Percentiles rank a stretch among this genome's conserved stretches.
These are phyloP conservation scores for Rosa rugosa DNA, from an alignment of 306 rosid genomes.

Conservation along the genomic window DNA sequence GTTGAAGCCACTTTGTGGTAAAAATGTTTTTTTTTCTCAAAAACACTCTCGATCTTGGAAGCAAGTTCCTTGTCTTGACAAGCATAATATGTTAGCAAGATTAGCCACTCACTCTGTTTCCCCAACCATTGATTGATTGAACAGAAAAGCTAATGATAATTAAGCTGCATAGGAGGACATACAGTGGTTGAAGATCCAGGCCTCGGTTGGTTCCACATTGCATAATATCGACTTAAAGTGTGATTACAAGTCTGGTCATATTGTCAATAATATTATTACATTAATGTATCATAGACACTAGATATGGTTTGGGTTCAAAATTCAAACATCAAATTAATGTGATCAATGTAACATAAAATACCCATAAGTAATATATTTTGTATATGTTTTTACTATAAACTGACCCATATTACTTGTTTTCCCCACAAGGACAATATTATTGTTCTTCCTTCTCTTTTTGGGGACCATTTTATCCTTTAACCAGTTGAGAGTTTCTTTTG, in stretches of 20 bases:
- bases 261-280: not conserved
- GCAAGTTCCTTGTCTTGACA: constrained; percentile 61
- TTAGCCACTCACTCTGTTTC: constrained; percentile 8
- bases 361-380: no score
- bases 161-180: constrained; percentile 22
- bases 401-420: no score
- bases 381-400: no score
- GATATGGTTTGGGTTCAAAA: not conserved
- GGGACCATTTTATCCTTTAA: no score
- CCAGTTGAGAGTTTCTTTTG: no score
- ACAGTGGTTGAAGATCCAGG: constrained; percentile 71
- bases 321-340: no score
- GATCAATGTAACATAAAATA: no score
- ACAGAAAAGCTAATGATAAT: constrained; percentile 9
- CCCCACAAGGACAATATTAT: no score
- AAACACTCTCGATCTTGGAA: constrained; percentile 47
- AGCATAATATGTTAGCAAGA: not conserved
- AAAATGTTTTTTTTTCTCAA: constrained; percentile 50
- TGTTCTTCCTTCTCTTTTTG: no score
- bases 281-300: no score
- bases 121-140: constrained; percentile 11
- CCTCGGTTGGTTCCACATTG: constrained; percentile 88
- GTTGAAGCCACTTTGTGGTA: constrained; percentile 71
- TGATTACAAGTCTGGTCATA: constrained; percentile 53
- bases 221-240: constrained; percentile 64